Base-by-base conservation (phyloP, 2,329 filamentous ascomycete species). In the Berkeleyomyces rouxiae region DNA sequence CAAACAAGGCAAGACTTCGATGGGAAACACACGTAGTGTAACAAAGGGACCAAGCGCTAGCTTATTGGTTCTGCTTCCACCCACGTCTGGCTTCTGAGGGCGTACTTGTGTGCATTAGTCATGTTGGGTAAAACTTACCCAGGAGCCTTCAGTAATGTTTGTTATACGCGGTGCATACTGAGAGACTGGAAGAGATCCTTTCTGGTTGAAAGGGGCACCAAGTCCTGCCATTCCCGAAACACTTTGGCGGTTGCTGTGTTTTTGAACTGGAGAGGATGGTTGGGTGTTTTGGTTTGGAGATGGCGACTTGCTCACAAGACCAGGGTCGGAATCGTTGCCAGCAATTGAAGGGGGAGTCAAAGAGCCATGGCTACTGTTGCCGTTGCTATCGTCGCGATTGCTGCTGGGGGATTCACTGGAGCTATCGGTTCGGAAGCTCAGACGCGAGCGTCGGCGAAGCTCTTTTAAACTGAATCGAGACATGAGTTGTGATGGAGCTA, bases 61-160 rank as follows among this genome's bases (percentile, higher is more conserved):
- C 13, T 53, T 13, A 23, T 23, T 53, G 23, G n/a, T 11, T 57
- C 13, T 57, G 58, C 13, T 39, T 33, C 33, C 13, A 43, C 23
- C 16, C 37, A 40, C 13, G 58, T 9, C 5, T 43, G 58, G 23
- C 5, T 43, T 46, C 4, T 36, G 23, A 44, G 40, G 58, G n/a
- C 36, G 23, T 44, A 36, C 11, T 51, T 61, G 46, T 44, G 68
- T 66, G 46, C 1, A 49, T 23, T 3, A 49, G 46, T 7, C 31
- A 37, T 36, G 49, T 10, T 53, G 49, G 49, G 13, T 53, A 43
- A 62, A 66, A 77, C 84, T 69, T 81, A 95, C 90, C 87, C 90
- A 95, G 64, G 88, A 85, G 67, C 87, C 88, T 67, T 96, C 89
- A 7, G 82, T 78, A 46, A 96, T 78, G 42, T 91, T 96, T 51